phyloP scores from a whole-genome alignment of 371 early-diverging fungal species.

The Mucor indicus region DNA sequence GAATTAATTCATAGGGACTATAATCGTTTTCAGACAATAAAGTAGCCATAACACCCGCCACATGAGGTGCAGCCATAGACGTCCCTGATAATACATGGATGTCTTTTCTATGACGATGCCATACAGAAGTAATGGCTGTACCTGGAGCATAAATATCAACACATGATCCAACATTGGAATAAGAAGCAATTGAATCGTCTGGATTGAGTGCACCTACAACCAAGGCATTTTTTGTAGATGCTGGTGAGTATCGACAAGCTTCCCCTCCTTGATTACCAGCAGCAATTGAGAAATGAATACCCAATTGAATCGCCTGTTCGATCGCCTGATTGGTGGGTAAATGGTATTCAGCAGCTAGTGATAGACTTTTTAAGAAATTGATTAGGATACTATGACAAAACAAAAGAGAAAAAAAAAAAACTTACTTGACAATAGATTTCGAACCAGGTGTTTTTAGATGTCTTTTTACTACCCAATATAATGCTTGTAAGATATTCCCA shows the following conservation, averaged over 20 bases:
- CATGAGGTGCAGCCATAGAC: constrained; percentile 70
- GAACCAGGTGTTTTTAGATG: constrained; percentile 1
- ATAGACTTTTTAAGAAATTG: no score
- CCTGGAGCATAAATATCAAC: constrained; percentile 78
- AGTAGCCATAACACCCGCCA: constrained; percentile 40
- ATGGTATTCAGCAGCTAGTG: constrained; percentile 46
- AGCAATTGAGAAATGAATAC: constrained; percentile 53
- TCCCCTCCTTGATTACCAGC: constrained; percentile 60
- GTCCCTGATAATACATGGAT: constrained; percentile 58
- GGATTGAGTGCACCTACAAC: constrained; percentile 83
- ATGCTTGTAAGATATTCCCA: constrained; percentile 2
- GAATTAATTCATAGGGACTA: constrained; percentile 22
- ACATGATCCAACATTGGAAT: constrained; percentile 73
- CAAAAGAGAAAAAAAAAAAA: no score
- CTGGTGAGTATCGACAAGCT: constrained; percentile 86
- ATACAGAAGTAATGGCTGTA: constrained; percentile 66
- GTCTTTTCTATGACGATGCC: constrained; percentile 31
- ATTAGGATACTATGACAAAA: no score
- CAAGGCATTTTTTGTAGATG: constrained; percentile 69
- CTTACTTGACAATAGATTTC: constrained; percentile 9
- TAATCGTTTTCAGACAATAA: constrained; percentile 27
- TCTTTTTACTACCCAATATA: constrained; percentile 1
- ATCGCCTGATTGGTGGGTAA: constrained; percentile 50
- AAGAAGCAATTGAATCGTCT: constrained; percentile 64
- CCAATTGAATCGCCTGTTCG: constrained; percentile 43